Evolutionary conservation across 2,329 filamentous ascomycete genomes (phyloP).

Genomic region (Cladosporium sp.): DNA sequence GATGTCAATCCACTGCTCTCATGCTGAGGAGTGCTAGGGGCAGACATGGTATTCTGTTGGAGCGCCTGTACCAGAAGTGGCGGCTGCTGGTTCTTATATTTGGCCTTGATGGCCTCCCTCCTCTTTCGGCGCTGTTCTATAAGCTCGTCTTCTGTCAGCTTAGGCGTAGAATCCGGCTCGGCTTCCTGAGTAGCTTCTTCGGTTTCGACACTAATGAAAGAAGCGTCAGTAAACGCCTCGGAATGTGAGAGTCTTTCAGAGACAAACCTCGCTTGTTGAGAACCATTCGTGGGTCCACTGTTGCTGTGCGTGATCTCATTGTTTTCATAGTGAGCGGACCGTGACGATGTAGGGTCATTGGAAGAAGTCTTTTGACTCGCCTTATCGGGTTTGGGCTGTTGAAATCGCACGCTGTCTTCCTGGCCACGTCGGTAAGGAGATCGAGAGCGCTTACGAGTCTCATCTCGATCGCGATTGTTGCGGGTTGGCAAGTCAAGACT

Average conservation of each 20-base stretch:
- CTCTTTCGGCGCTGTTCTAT: constrained; percentile 80
- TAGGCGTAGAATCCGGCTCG: constrained; percentile 40
- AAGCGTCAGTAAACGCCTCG: constrained; percentile 47
- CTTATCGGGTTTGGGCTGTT: background rate
- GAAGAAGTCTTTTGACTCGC: constrained; percentile 8
- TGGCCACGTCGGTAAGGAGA: background rate
- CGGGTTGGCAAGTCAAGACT: background rate
- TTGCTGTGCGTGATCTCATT: background rate
- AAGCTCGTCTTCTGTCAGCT: constrained; percentile 70
- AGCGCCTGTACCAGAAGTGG: constrained; percentile 64
- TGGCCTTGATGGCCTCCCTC: constrained; percentile 79
- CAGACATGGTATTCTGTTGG: constrained; percentile 48
- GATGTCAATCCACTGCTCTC: constrained; percentile 24
- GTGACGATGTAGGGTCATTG: constrained; percentile 1
- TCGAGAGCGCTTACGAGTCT: constrained; percentile 28
- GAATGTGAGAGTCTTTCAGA: background rate
- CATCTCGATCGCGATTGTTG: constrained; percentile 28
- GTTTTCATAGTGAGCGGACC: constrained; percentile 2
- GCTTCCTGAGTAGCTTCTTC: constrained; percentile 47
- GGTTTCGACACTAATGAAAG: background rate
- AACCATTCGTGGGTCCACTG: background rate
- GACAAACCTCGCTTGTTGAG: constrained; percentile 1
- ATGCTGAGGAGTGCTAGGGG: constrained; percentile 51
- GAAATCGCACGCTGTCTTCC: constrained; percentile 21
- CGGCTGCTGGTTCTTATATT: constrained; percentile 62